Conservation (phyloP, 2,329 filamentous ascomycete genomes). For the Talaromyces rugulosus region DNA sequence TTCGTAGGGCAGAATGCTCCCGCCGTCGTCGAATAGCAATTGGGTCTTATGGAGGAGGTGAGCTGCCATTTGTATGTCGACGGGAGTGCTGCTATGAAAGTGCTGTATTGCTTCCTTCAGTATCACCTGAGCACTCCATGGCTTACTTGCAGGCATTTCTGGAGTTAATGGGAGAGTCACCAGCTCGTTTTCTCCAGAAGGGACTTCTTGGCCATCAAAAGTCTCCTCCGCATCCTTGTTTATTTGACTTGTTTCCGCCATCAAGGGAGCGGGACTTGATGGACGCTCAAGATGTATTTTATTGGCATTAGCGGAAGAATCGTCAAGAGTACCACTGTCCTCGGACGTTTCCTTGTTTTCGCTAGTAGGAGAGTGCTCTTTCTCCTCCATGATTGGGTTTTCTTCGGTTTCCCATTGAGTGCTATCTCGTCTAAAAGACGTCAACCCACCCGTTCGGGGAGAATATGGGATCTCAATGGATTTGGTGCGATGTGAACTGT, state of each 20-base stretch:
- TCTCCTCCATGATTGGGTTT: conserved; percentile 16
- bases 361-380: conserved; percentile 15
- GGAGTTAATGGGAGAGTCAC: conserved; percentile 29
- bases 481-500: conserved; percentile 50
- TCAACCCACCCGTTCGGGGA: conserved; percentile 26
- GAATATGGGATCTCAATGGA: conserved; percentile 52
- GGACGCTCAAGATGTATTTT: conserved; percentile 43
- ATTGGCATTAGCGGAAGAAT: conserved; percentile 19
- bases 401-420: conserved; percentile 19
- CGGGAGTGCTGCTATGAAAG: conserved; percentile 34
- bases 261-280: conserved; percentile 31
- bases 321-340: conserved; percentile 22
- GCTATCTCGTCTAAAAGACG: conserved; percentile 18
- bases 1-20: conserved; percentile 34
- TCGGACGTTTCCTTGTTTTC: conserved; percentile 18
- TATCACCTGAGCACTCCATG: conserved; percentile 37
- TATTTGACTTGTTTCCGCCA: conserved; percentile 32
- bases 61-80: conserved; percentile 38
- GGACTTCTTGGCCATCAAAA: conserved; percentile 11
- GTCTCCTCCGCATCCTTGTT: conserved; percentile 3
- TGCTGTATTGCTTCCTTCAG: conserved; percentile 37
- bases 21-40: conserved; percentile 33
- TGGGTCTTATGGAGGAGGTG: conserved; percentile 40
- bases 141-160: conserved; percentile 27
- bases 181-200: conserved; percentile 19